A percentile compares a stretch with the other conserved stretches of the same genome.
phyloP scores from a whole-genome alignment of 225 moss, liverwort and hornwort species.

The Takakia lepidozioides region DNA sequence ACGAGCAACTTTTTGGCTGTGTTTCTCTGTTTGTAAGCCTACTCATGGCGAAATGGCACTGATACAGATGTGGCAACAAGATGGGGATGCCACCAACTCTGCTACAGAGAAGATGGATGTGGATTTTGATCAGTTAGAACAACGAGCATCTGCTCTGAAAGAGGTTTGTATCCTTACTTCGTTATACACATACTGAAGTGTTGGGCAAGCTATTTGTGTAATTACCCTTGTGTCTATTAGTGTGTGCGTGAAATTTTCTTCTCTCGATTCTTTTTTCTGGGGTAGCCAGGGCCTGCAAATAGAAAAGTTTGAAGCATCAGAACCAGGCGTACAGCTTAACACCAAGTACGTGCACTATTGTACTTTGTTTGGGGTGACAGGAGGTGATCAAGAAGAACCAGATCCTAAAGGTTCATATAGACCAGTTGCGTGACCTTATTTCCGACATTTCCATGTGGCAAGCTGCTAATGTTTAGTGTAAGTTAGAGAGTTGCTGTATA shows the following conservation, averaged over 20 bases:
- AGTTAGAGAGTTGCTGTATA: no score
- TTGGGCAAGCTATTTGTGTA: no score
- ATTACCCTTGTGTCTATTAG: no score
- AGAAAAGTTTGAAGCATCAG: no score
- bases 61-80: constrained; percentile 41
- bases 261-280: no score
- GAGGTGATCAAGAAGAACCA: constrained; percentile 78
- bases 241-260: no score
- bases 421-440: constrained; percentile 64
- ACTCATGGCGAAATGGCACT: neutral
- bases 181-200: no score
- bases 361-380: constrained; percentile 15
- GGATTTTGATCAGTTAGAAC: constrained; percentile 65
- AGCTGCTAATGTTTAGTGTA: constrained; percentile 40
- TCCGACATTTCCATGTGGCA: constrained; percentile 91
- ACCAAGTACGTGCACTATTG: no score
- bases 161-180: constrained; percentile 38
- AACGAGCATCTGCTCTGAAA: constrained; percentile 56
- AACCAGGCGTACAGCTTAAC: no score
- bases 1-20: no score
- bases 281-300: no score
- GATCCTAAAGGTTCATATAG: constrained; percentile 67
- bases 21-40: no score
- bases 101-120: constrained; percentile 41
- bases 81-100: constrained; percentile 27